Evolutionary conservation across 805 yeast species (phyloP).

Genomic region (Clavispora asparagi): DNA sequence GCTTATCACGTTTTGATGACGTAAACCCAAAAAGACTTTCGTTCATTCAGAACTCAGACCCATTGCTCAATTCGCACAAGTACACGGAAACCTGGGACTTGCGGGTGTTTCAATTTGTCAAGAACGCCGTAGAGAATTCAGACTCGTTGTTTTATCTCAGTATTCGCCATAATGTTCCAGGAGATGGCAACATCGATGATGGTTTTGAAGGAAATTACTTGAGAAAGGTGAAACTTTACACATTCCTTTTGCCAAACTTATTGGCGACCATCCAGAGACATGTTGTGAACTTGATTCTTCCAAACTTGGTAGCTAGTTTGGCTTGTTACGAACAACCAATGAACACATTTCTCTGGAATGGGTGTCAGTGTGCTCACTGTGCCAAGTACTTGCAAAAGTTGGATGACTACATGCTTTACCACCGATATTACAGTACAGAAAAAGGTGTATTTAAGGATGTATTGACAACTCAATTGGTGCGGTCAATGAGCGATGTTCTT

Average conservation of each 20-base stretch:
- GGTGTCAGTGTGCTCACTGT: conserved; percentile 63
- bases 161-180: conserved; percentile 56
- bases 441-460: conserved; percentile 52
- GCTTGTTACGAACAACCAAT: conserved; percentile 67
- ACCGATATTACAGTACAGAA: conserved; percentile 49
- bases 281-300: conserved; percentile 46
- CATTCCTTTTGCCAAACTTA: conserved; percentile 41
- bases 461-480: conserved; percentile 53
- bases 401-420: conserved; percentile 61
- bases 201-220: conserved; percentile 72
- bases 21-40: conserved; percentile 31
- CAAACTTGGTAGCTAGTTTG: conserved; percentile 54
- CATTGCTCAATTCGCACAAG: conserved; percentile 27
- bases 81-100: conserved; percentile 52
- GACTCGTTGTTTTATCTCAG: conserved; percentile 36
- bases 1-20: conserved; percentile 28
- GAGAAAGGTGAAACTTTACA: conserved; percentile 51
- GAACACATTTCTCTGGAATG: conserved; percentile 73
- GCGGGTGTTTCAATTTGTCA: conserved; percentile 31
- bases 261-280: conserved; percentile 16
- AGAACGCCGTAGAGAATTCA: conserved; percentile 19
- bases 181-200: conserved; percentile 42
- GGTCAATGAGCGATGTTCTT: conserved; percentile 44
- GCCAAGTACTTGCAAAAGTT: conserved; percentile 41
- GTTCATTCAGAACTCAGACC: conserved; percentile 26